Base-by-base conservation (phyloP, 2,329 filamentous ascomycete species). In the Arthrobotrys entomopaga region DNA sequence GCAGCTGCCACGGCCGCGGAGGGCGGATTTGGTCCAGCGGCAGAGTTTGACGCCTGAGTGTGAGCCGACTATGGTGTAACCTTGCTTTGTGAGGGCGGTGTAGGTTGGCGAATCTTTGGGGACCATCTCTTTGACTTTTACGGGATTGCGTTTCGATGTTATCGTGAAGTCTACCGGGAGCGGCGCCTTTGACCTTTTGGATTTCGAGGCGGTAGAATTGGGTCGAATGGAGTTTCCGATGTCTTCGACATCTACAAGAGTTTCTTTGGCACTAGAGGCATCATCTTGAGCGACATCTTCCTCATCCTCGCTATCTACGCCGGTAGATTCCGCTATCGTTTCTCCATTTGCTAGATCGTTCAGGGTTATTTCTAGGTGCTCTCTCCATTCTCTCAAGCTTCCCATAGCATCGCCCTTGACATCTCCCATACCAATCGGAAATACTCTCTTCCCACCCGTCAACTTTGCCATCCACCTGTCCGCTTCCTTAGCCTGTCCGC, bases 381-480 rank as follows among this genome's bases (percentile, higher is more conserved):
- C 81, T 6, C 86, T 84, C 94, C 94, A 99, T 80, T 97, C 92
- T 38, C 85, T 82, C 63, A 98, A 81, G 24, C 90, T 85, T 56
- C 86, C 82, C 19, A 84, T 83, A 19, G 88, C 87, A 19, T 77
- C 77, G 10, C 59, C 60, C 34, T 73, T 77, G 67, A 91, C 87
- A 81, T 98, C 93, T 1, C 91, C 92, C 85, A 94, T 89, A 3
- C 95, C 95, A 5, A 98, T 84, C 0, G 94, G 94, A 79, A 90
- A 98, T 50, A 79, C 73, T 38, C 78, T 69, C 82, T 94, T 97
- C 75, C 90, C 87, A 1, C 87, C 90, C 0, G 93, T 97, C 79
- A 99, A 83, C 80, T 93, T 96, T n/a, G 94, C 93, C 91, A 99
- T 91, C 94, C 95, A 98, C 80, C 89, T 93, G 80, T 99, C 94